Evolutionary conservation across 371 early-diverging fungal species (phyloP).

Genomic region (Mucor racemosus): DNA sequence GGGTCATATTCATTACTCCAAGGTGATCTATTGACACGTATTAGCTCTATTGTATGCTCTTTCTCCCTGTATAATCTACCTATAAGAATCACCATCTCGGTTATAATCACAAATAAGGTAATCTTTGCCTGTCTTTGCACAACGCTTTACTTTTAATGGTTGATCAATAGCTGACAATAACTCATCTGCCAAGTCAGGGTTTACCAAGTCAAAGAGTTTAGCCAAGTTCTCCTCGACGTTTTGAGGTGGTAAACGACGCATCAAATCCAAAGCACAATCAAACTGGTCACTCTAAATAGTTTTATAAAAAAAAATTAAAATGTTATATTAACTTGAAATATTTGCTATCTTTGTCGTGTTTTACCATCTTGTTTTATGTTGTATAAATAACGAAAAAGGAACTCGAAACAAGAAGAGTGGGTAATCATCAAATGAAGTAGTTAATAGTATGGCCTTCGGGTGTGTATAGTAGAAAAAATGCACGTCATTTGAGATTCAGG

Average conservation of each 20-base stretch:
- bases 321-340: not conserved
- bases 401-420: not conserved
- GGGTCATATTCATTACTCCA: slow-evolving; percentile 97
- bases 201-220: slow-evolving; percentile 79
- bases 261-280: slow-evolving; percentile 94
- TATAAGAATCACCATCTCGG: slow-evolving; percentile 93
- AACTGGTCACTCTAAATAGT: slow-evolving; percentile 59
- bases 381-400: not conserved
- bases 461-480: not conserved
- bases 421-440: not conserved
- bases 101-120: slow-evolving; percentile 96
- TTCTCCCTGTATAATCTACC: slow-evolving; percentile 52
- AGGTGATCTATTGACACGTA: slow-evolving; percentile 75
- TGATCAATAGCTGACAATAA: slow-evolving; percentile 91
- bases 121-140: slow-evolving; percentile 76
- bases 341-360: not conserved
- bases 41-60: not conserved
- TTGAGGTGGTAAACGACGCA: slow-evolving; percentile 96
- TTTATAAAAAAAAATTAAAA: not conserved
- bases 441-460: not conserved
- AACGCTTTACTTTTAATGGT: slow-evolving; percentile 84
- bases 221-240: slow-evolving; percentile 87
- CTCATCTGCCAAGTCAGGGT: slow-evolving; percentile 89
- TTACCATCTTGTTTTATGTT: not conserved
- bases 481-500: not conserved